phyloP scores from a whole-genome alignment of 2,329 filamentous ascomycete genomes.

The Zymoseptoria passerinii region DNA sequence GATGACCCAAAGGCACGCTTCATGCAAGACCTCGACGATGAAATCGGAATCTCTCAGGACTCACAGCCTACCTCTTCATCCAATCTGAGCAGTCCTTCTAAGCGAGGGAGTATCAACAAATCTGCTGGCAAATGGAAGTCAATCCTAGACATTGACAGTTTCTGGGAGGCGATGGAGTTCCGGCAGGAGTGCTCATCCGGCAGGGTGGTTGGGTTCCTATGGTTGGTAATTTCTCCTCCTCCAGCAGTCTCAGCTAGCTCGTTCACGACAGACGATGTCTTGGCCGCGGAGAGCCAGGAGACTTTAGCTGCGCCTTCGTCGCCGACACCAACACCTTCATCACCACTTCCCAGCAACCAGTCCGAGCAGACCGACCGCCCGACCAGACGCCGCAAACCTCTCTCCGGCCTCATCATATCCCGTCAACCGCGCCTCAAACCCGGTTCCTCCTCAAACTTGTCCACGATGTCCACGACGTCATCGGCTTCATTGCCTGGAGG shows the following conservation, averaged over 20 bases:
- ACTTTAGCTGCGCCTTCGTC: background rate
- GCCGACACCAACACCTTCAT: background rate
- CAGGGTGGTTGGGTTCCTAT: conserved; percentile 85
- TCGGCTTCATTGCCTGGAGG: conserved; percentile 2
- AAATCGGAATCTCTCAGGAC: conserved; percentile 35
- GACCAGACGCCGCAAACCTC: conserved; percentile 25
- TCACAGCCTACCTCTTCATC: conserved; percentile 1
- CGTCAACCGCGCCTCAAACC: conserved; percentile 46
- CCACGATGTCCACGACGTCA: conserved; percentile 12
- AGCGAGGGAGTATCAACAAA: conserved; percentile 38
- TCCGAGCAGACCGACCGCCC: too few relatives aligned
- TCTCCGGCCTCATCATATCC: conserved; percentile 54
- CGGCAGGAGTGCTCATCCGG: conserved; percentile 93
- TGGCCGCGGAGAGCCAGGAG: background rate
- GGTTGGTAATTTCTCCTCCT: conserved; percentile 68
- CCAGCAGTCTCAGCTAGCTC: too few relatives aligned
- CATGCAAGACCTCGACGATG: conserved; percentile 79
- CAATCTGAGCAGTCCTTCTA: conserved; percentile 30
- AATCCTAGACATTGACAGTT: conserved; percentile 75
- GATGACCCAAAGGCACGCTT: conserved; percentile 94
- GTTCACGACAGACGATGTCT: background rate
- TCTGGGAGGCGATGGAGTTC: conserved; percentile 98
- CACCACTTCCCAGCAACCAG: background rate
- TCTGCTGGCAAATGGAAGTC: conserved; percentile 67
- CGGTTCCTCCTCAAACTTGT: conserved; percentile 17